Evolutionary conservation across 2,329 filamentous ascomycete species (phyloP).

Genomic region (Colletotrichum viniferum): DNA sequence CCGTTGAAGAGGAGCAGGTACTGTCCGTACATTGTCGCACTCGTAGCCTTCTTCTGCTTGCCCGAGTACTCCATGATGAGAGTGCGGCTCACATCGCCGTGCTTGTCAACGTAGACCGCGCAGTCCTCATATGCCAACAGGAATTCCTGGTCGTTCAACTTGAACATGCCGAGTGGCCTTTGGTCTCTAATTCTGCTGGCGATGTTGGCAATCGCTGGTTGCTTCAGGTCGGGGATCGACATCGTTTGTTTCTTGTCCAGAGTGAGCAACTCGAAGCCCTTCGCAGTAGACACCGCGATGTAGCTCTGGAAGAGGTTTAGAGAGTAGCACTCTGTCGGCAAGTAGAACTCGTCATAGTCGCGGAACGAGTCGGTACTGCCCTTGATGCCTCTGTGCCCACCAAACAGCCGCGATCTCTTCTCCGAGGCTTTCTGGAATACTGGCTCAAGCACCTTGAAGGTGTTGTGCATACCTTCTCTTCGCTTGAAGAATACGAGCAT

Average conservation of each 20-base stretch:
- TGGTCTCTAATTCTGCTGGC: slow-evolving; percentile 82
- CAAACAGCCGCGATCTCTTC: slow-evolving; percentile 74
- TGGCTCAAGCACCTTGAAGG: slow-evolving; percentile 95
- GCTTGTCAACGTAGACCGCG: slow-evolving; percentile 97
- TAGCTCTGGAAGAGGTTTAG: slow-evolving; percentile 97
- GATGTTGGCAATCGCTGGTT: slow-evolving; percentile 82
- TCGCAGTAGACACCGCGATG: slow-evolving; percentile 87
- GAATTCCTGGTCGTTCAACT: slow-evolving; percentile 90
- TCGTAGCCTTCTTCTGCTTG: slow-evolving; percentile 76
- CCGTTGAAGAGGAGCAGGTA: slow-evolving; percentile 94
- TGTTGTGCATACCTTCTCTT: slow-evolving; percentile 87
- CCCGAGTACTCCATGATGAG: slow-evolving; percentile 99
- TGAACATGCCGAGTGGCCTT: slow-evolving; percentile 93
- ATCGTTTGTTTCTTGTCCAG: slow-evolving; percentile 96
- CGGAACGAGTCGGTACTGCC: slow-evolving; percentile 94
- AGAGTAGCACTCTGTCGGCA: slow-evolving; percentile 91
- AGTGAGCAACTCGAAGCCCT: slow-evolving; percentile 94
- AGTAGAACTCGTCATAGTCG: slow-evolving; percentile 98
- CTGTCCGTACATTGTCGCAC: slow-evolving; percentile 86
- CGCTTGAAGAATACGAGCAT: slow-evolving; percentile 97
- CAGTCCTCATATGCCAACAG: slow-evolving; percentile 94
- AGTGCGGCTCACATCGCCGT: slow-evolving; percentile 90
- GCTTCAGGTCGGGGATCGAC: slow-evolving; percentile 87
- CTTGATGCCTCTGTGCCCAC: slow-evolving; percentile 59
- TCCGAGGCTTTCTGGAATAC: slow-evolving; percentile 92